Conservation (phyloP, 2,329 filamentous ascomycete species). For the Rhynchosporium agropyri region DNA sequence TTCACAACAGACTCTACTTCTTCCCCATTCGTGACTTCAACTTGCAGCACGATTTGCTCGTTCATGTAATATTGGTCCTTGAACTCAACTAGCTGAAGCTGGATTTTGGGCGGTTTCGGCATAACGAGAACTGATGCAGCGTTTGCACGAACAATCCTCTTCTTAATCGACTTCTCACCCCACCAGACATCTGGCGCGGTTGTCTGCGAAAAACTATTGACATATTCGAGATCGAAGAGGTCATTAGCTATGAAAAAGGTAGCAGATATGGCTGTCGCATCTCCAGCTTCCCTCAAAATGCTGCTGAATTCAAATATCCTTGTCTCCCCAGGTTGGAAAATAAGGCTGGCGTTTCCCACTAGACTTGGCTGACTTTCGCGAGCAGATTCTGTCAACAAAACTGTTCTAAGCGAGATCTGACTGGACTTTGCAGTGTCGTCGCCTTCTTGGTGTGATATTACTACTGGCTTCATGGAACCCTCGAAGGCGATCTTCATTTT, state of each 20-base stretch:
- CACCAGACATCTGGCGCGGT: conserved; percentile 55
- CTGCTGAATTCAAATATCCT: conserved; percentile 73
- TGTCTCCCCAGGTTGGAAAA: conserved; percentile 66
- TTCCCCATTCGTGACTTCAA: conserved; percentile 81
- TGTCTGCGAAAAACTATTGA: conserved; percentile 54
- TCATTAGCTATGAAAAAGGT: conserved; percentile 65
- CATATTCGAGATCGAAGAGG: conserved; percentile 68
- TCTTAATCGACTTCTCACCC: conserved; percentile 47
- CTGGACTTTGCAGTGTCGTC: conserved; percentile 9
- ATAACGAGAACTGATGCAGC: conserved; percentile 69
- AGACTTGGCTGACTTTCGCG: conserved; percentile 43
- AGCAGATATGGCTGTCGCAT: conserved; percentile 67
- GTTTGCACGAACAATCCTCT: conserved; percentile 52
- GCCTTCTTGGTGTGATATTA: conserved; percentile 45
- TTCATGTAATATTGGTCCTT: conserved; percentile 81
- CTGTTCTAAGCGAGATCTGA: conserved; percentile 26
- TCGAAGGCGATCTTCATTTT: conserved; percentile 58
- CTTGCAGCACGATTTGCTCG: conserved; percentile 68
- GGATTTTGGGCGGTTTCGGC: conserved; percentile 90
- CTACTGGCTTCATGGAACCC: conserved; percentile 59
- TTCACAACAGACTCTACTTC: conserved; percentile 74
- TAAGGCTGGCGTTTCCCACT: conserved; percentile 65
- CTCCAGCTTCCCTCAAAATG: conserved; percentile 79
- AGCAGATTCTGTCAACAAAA: conserved; percentile 33
- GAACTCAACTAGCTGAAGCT: conserved; percentile 66